Evolutionary conservation across 495 filamentous ascomycete genomes (phyloP).

Genomic region (Bathelium albidoporum): DNA sequence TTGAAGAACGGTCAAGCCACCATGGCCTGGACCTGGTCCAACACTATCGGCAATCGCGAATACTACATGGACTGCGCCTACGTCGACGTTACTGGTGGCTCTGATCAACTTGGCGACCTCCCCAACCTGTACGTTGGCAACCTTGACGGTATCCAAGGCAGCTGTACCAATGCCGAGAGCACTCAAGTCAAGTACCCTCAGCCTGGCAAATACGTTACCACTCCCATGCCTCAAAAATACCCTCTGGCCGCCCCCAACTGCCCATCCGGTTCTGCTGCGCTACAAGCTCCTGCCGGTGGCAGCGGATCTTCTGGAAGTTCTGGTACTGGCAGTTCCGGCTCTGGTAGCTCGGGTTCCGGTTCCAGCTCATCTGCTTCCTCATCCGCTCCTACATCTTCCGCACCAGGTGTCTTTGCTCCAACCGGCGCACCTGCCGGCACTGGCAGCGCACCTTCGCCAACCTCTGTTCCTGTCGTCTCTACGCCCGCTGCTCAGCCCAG

Average conservation of each 20-base stretch:
- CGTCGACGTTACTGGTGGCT: constrained; percentile 50
- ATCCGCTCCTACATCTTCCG: constrained; percentile 4
- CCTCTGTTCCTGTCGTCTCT: neutral
- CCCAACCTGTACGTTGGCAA: constrained; percentile 79
- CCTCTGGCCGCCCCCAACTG: neutral
- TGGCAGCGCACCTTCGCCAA: neutral
- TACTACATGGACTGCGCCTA: constrained; percentile 92
- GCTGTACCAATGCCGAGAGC: constrained; percentile 41
- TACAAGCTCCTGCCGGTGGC: constrained; percentile 3
- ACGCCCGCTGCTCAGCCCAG: constrained; percentile 3
- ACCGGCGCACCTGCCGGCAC: neutral
- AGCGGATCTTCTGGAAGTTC: neutral
- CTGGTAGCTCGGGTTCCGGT: constrained; percentile 3
- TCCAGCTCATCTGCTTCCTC: constrained; percentile 2
- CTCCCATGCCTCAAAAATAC: neutral
- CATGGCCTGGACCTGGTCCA: constrained; percentile 85
- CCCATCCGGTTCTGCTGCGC: constrained; percentile 8
- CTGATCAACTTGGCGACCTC: constrained; percentile 34
- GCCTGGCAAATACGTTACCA: constrained; percentile 45
- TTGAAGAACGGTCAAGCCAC: constrained; percentile 52
- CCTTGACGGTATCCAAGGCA: constrained; percentile 35
- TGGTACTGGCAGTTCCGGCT: constrained; percentile 4
- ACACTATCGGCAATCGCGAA: constrained; percentile 77
- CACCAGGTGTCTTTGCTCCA: constrained; percentile 5
- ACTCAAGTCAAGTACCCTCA: constrained; percentile 43